Conservation (phyloP, 1,284 basidiomycete genomes). For the Volvariella volvacea region DNA sequence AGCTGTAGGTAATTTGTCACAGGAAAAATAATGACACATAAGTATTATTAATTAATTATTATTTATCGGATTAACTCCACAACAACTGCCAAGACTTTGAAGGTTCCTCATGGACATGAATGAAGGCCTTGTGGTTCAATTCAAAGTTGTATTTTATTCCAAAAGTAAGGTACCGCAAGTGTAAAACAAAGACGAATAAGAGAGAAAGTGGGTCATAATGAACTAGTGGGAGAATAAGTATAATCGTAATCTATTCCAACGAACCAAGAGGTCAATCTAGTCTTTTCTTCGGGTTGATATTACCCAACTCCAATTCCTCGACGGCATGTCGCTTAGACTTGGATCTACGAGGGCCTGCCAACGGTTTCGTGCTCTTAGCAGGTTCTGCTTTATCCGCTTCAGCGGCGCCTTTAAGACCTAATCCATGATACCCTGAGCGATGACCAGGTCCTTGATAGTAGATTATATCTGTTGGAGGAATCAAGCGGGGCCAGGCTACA, state of each 20-base stretch:
- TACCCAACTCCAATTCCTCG: constrained; percentile 36
- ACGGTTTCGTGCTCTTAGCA: constrained; percentile 29
- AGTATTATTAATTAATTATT: no score
- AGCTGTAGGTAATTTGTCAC: no score
- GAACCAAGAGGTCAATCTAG: constrained; percentile 41
- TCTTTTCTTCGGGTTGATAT: constrained; percentile 44
- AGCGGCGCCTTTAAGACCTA: constrained; percentile 40
- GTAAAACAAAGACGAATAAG: constrained; percentile 3
- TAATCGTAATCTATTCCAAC: no score
- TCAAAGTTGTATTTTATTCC: no score
- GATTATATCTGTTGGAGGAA: constrained; percentile 79
- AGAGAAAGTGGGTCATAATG: constrained; percentile 3
- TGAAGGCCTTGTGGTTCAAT: no score
- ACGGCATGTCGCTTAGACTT: constrained; percentile 16
- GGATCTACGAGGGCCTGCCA: constrained; percentile 22
- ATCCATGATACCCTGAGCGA: constrained; percentile 72
- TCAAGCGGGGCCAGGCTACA: constrained; percentile 91
- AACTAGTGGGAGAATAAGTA: constrained; percentile 1
- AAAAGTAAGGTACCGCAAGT: constrained; percentile 3
- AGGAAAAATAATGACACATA: no score
- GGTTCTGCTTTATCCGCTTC: constrained; percentile 22
- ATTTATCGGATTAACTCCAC: no score
- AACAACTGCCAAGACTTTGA: no score
- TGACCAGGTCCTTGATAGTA: constrained; percentile 86
- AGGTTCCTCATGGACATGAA: no score